Percentiles rank a stretch among this genome's conserved stretches.
Conservation (phyloP, 331 rosid genomes). For the Cydonia oblonga region DNA sequence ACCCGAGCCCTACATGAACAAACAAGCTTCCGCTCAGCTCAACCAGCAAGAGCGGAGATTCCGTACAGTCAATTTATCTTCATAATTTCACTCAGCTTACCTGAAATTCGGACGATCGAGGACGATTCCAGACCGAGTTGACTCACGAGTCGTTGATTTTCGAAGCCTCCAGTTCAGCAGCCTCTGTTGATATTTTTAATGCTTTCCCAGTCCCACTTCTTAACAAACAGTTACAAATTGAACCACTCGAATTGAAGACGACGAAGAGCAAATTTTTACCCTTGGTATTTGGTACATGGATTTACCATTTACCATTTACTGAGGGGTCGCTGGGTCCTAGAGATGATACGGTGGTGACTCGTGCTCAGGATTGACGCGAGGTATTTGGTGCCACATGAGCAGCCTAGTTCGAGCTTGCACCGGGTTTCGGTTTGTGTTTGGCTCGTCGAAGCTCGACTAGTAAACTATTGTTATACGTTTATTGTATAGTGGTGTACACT, state of each 20-base stretch:
- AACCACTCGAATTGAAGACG: background rate
- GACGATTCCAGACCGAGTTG: background rate
- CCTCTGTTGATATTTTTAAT: background rate
- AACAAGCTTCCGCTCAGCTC: background rate
- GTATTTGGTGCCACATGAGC: background rate
- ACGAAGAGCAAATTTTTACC: background rate
- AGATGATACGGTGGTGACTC: background rate
- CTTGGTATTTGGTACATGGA: background rate
- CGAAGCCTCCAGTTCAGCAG: background rate
- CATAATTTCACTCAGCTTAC: background rate
- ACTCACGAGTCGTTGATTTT: conserved; percentile 2
- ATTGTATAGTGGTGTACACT: too few relatives aligned
- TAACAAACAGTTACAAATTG: background rate
- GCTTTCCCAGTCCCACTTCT: background rate
- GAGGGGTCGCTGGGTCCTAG: background rate
- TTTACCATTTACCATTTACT: background rate
- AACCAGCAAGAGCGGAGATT: background rate
- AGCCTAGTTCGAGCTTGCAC: background rate
- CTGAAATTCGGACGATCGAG: background rate
- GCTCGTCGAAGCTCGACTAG: too few relatives aligned
- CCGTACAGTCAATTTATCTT: background rate
- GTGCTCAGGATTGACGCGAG: background rate
- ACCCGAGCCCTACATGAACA: background rate
- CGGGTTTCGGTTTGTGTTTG: too few relatives aligned
- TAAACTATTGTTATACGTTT: too few relatives aligned